Conservation (phyloP, 1,139 yeast genomes). For the Kluyveromyces sp. region DNA sequence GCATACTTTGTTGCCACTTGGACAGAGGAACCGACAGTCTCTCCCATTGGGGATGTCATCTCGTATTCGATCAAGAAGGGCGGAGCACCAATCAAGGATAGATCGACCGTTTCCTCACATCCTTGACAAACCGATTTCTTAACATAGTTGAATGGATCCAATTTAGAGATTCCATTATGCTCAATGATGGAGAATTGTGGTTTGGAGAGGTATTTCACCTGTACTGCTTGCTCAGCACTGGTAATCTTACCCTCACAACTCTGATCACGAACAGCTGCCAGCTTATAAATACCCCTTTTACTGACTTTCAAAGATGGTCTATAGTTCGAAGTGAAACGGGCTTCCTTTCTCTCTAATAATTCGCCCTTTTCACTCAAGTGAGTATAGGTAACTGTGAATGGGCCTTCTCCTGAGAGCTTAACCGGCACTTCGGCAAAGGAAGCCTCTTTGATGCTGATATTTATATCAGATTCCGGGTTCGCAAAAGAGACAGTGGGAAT, state of each 20-base stretch:
- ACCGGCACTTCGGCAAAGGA: conserved; percentile 53
- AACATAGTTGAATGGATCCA: conserved; percentile 23
- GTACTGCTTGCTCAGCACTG: conserved; percentile 33
- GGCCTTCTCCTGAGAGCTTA: conserved; percentile 44
- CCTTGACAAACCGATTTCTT: conserved; percentile 42
- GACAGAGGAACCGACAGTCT: conserved; percentile 31
- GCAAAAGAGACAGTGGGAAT: conserved; percentile 52
- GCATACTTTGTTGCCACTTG: conserved; percentile 49
- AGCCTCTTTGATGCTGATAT: conserved; percentile 53
- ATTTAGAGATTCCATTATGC: conserved; percentile 26
- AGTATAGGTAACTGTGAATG: conserved; percentile 42
- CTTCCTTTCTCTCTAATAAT: conserved; percentile 21
- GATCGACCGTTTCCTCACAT: conserved; percentile 43
- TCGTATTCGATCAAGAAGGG: conserved; percentile 74
- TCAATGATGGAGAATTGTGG: conserved; percentile 45
- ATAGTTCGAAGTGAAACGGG: conserved; percentile 33
- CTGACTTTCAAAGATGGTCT: conserved; percentile 39
- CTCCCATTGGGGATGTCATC: conserved; percentile 53
- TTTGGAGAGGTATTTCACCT: conserved; percentile 46
- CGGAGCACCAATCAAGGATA: conserved; percentile 51
- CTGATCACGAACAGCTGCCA: conserved; percentile 54
- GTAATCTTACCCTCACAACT: conserved; percentile 61
- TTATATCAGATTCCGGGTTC: conserved; percentile 28
- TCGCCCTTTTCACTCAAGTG: conserved; percentile 32
- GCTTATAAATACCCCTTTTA: conserved; percentile 56